Base-by-base conservation (phyloP, 495 filamentous ascomycete genomes). In the Penicillium manginii region DNA sequence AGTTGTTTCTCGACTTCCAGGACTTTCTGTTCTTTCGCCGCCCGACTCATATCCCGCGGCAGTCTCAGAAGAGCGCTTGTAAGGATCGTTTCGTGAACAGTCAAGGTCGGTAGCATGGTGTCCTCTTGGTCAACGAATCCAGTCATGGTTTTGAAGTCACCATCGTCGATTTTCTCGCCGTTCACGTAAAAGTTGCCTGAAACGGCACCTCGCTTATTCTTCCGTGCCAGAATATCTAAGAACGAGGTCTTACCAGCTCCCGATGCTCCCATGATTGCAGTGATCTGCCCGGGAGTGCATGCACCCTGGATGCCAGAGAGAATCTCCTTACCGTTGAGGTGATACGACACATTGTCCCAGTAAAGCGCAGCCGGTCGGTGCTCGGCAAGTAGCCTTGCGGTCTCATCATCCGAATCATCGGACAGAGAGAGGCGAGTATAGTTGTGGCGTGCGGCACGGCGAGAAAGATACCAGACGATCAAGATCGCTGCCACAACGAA, bases 61-160 rank as follows among this genome's bases (percentile, higher is more conserved):
- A 98, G 81, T 60, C 94, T 84, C 49, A 98, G 86, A 18, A 98
- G 78, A 15, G 94, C 94, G 67, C 92, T 97, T 33, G 91, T 97
- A 61, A 97, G 78, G 59, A 98, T 98, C 10, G 96, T 98, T 76
- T 98, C 94, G 71, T 98, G 96, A 17, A 98, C 96, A 2, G 96
- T 98, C 64, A 98, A 77, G 6, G 94, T 98, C 4, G 94, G 88
- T 52, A 98, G 83, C 92, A 98, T 96, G 7, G 93, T 96, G 66
- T 98, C 94, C 63, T 98, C 94, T 73, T 98, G 94, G 62, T 98
- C 96, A 32, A 98, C 94, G 64, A 98, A 98, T 45, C 94, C 94
- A 49, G 96, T 87, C 64, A 97, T 92, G 60, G 82, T 91, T 69
- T 89, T 90, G 72, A 91, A 98, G 31, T 97, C 92, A 46, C 85